Base-by-base conservation (phyloP, 169 alveolate species). In the Perkinsus olseni region DNA sequence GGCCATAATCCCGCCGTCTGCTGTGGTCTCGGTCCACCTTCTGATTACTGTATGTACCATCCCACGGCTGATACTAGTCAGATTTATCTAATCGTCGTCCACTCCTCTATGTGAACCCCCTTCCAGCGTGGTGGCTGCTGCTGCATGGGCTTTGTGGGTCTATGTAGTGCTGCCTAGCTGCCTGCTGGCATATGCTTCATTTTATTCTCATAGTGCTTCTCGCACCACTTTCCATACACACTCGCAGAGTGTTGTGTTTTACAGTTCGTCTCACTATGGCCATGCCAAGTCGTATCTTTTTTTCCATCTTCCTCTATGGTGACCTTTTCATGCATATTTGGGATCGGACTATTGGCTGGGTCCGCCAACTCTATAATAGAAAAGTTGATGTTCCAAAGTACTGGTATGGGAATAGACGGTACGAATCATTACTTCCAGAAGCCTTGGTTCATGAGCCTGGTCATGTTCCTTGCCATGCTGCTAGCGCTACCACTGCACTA, bases 401-500 rank as follows among this genome's bases (percentile, higher is more conserved):
- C 8, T 3, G 92, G 31, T 40, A 6, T 38, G 8, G 92, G 51
- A 0, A 3, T 36, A 8, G 92, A 39, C 31, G 92, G 92, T 21
- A 28, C 38, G 36, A 38, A 37, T 0, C 74, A 91, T n/a, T 40
- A 17, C 21, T 91, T 38, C 37, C 74, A 91, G 37, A 91, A 91
- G 37, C 92, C 92, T 4, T 91, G 92, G 92, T 91, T 38, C 37
- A 38, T 91, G 74, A 38, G 74, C 13, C 3, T 38, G 38, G 92
- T 91, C 51, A 91, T 91, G 92, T 91, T 91, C 38, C 39, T 91
- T 31, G 92, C 92, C 50, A 38, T 38, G 38, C 48, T 91, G 74
- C 20, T 38, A 36, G 92, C 92, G 20, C 92, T 91, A 62, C 92
- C 92, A 11, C 10, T 91, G 74, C 38, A 91, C 48, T 91, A 91